phyloP scores from a whole-genome alignment of 2,329 filamentous ascomycete genomes.

The Penicillium sp. region DNA sequence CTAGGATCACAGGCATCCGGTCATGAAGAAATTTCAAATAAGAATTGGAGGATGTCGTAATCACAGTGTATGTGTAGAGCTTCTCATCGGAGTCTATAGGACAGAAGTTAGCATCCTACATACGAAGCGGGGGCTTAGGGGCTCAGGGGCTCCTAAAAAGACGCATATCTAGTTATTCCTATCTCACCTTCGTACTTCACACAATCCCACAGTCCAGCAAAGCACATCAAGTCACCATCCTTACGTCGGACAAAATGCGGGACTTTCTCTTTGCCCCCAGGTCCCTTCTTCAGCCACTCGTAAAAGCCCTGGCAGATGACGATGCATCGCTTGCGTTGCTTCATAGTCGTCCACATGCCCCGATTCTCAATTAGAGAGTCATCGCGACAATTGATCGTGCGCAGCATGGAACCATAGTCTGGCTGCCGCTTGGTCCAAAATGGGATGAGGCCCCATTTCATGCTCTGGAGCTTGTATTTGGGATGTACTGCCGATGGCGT shows the following conservation, averaged over 20 bases:
- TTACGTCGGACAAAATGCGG: conserved; percentile 82
- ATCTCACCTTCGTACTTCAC: conserved; percentile 71
- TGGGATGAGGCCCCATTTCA: conserved; percentile 95
- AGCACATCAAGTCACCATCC: conserved; percentile 81
- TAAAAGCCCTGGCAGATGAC: conserved; percentile 92
- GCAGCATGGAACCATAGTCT: conserved; percentile 74
- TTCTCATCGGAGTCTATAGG: conserved; percentile 62
- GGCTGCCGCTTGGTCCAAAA: conserved; percentile 89
- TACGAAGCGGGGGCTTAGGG: background rate
- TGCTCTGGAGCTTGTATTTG: conserved; percentile 81
- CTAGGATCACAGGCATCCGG: conserved; percentile 91
- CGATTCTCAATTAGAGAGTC: conserved; percentile 75
- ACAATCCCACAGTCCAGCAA: conserved; percentile 91
- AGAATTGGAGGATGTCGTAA: conserved; percentile 84
- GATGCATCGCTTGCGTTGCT: conserved; percentile 82
- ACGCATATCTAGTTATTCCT: background rate
- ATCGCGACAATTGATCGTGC: conserved; percentile 93
- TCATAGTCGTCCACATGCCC: conserved; percentile 93
- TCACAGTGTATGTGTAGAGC: conserved; percentile 87
- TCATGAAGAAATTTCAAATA: conserved; percentile 87
- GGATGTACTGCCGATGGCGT: conserved; percentile 24
- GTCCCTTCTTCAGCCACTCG: conserved; percentile 84
- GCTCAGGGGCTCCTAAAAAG: too few species aligned
- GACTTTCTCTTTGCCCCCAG: conserved; percentile 72
- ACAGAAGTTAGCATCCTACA: background rate